phyloP scores from a whole-genome alignment of 768 basidiomycete species.

The Tulasnella sp. region DNA sequence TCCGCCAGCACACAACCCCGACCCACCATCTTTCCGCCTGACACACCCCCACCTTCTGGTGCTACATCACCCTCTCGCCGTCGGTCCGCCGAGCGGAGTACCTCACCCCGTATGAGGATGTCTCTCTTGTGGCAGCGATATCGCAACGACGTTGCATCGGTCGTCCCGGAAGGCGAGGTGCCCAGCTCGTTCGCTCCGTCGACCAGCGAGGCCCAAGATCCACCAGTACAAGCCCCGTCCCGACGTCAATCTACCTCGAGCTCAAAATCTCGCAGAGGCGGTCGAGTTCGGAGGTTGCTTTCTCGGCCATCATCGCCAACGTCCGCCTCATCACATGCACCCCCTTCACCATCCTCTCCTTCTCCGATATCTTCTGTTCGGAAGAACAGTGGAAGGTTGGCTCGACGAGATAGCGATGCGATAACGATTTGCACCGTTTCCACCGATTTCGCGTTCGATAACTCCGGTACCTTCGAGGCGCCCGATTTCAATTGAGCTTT shows the following conservation, averaged over 20 bases:
- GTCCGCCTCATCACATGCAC: neutral
- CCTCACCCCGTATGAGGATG: neutral
- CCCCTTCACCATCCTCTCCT: neutral
- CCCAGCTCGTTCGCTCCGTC: neutral
- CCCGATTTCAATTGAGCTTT: neutral
- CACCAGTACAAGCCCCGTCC: neutral
- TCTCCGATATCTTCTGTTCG: neutral
- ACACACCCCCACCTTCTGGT: neutral
- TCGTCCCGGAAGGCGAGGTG: neutral
- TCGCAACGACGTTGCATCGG: neutral
- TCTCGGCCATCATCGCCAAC: neutral
- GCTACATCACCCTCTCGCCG: neutral
- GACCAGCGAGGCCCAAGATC: neutral
- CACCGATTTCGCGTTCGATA: constrained; percentile 3
- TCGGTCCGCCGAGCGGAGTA: neutral
- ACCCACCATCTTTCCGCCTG: neutral
- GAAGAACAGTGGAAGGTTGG: neutral
- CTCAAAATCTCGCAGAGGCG: neutral
- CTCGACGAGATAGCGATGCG: constrained; percentile 3
- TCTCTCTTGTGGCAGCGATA: neutral
- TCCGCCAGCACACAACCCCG: neutral
- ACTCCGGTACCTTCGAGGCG: neutral
- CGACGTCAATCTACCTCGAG: neutral
- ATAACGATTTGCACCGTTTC: constrained; percentile 5
- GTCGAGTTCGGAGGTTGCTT: neutral